These are phyloP conservation scores for Xylariaceae sp. DNA, from an alignment of 2,329 filamentous ascomycete species.

Conservation along the genomic window DNA sequence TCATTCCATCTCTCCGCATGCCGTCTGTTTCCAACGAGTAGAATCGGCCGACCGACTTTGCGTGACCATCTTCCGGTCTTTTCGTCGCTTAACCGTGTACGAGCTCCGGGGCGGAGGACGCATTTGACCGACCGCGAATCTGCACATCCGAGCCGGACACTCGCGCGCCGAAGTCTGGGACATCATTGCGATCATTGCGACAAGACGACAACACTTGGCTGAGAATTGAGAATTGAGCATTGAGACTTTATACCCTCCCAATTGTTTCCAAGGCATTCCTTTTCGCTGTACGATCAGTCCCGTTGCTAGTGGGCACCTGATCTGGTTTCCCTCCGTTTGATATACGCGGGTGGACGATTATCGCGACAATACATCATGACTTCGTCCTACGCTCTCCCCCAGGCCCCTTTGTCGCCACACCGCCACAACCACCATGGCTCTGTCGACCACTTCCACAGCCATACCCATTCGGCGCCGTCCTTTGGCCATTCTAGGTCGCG, in stretches of 20 bases:
- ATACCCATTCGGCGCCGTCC: conserved; percentile 36
- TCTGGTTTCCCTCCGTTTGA: background rate
- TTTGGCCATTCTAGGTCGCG: conserved; percentile 36
- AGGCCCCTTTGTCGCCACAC: conserved; percentile 42
- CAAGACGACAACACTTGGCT: background rate
- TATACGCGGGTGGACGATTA: background rate
- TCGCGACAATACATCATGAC: conserved; percentile 35
- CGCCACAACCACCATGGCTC: conserved; percentile 29
- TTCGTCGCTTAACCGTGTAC: background rate
- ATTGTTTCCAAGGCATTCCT: no score
- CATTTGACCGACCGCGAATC: background rate
- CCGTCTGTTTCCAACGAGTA: no score
- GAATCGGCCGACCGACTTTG: background rate
- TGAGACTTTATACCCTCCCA: no score
- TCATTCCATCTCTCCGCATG: no score
- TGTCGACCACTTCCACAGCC: conserved; percentile 34
- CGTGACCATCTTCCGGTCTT: background rate
- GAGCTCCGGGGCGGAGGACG: background rate
- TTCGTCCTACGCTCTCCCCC: conserved; percentile 50
- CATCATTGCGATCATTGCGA: background rate
- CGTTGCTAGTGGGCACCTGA: background rate
- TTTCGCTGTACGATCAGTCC: background rate
- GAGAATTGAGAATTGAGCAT: no score
- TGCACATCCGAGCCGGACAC: background rate
- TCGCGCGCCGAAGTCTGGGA: background rate